These are phyloP conservation scores for Fomitopsis pinicola DNA, from an alignment of 1,284 basidiomycete genomes.

Conservation along the genomic window DNA sequence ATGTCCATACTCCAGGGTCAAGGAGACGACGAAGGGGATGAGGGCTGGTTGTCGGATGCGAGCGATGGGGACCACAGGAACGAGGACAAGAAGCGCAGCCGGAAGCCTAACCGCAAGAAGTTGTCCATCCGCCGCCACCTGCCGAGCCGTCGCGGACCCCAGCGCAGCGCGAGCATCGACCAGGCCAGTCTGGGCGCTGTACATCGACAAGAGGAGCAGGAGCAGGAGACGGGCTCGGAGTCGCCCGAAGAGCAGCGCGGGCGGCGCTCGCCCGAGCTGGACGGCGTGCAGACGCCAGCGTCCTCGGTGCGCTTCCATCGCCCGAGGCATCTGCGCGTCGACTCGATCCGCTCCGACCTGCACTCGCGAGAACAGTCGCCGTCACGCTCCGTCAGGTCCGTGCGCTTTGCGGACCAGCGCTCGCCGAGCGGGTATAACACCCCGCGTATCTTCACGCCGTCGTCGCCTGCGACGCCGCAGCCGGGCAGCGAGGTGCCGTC, in stretches of 20 bases:
- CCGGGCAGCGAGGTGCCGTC: constrained; percentile 14
- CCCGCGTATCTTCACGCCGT: constrained; percentile 20
- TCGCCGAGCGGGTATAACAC: constrained; percentile 25
- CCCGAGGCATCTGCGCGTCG: constrained; percentile 25
- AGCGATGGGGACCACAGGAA: constrained; percentile 17
- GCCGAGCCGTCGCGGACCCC: constrained; percentile 14
- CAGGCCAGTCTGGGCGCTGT: constrained; percentile 1
- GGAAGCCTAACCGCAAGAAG: constrained; percentile 18
- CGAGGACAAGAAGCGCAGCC: constrained; percentile 11
- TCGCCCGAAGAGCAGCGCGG: constrained; percentile 15
- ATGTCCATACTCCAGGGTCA: neutral
- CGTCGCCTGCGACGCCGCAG: constrained; percentile 15
- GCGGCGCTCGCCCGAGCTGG: constrained; percentile 9
- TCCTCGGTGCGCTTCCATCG: constrained; percentile 16
- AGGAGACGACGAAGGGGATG: constrained; percentile 33
- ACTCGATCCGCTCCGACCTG: constrained; percentile 30
- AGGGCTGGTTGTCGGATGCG: constrained; percentile 44
- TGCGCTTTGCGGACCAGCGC: constrained; percentile 39
- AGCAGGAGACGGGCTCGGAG: constrained; percentile 8
- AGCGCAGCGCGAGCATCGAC: constrained; percentile 17
- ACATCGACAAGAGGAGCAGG: neutral
- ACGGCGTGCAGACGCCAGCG: constrained; percentile 4
- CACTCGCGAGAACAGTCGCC: constrained; percentile 43
- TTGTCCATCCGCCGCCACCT: constrained; percentile 23
- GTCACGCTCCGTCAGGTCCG: constrained; percentile 33